Base-by-base conservation (phyloP, 805 yeast species). In the Teunomyces cretensis region DNA sequence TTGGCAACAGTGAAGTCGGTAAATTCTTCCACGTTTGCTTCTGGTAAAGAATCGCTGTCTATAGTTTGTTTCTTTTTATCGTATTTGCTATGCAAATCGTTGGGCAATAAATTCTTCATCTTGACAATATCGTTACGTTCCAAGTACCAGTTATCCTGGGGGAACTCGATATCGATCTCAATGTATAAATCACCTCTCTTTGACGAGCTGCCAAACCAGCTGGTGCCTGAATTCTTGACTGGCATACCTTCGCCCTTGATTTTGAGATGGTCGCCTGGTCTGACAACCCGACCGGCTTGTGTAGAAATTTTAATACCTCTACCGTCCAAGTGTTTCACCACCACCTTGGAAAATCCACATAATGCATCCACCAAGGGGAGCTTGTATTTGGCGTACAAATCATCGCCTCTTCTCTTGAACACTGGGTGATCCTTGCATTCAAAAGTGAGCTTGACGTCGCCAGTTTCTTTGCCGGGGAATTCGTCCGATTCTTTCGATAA, bases 181-280 rank as follows among this genome's bases (percentile, higher is more conserved):
- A 90, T 71, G 56, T 81, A 89, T 51, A 90, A 67, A 61, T 87
- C 87, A 19, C 97, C 97, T 36, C 68, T 68, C 42, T 53, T 56
- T 4, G 63, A 49, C n/a, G 52, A 28, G 2, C 54, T 32, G 12
- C 57, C 51, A 43, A 66, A 68, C 71, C 74, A 67, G 1, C 52
- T 47, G 14, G 44, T 32, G n/a, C 51, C 40, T 36, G 46, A 46
- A n/a, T 54, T 52, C 46, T 68, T 65, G 4, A 78, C 56, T 0
- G 96, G 96, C 95, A 92, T 88, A 4, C 97, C 97, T 62, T 89
- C 96, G 33, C 78, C 77, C 32, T 74, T 64, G 9, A 91, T 68
- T 47, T 81, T 74, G 28, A 91, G 61, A 45, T 68, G 75, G 50
- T 88, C 88, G 7, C 86, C 84, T 0, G 96, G 96, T 55, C 84